Evolutionary conservation across 805 yeast species (phyloP).

Genomic region (Pichia pseudocactophila): DNA sequence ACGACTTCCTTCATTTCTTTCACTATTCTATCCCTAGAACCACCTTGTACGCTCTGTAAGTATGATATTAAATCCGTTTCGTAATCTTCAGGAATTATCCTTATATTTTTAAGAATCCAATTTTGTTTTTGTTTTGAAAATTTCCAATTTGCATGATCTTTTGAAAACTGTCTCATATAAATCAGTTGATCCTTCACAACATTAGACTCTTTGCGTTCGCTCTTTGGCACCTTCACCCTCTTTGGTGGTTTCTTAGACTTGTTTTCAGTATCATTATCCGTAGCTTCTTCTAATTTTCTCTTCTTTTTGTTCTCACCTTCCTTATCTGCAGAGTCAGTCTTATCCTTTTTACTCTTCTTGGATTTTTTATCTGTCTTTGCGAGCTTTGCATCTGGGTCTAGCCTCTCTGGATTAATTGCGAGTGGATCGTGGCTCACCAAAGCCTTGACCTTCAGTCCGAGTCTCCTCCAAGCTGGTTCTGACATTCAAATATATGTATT

Average conservation of each 20-base stretch:
- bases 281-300: constrained; percentile 32
- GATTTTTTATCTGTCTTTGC: background rate
- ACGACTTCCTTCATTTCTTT: constrained; percentile 40
- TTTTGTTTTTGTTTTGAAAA: constrained; percentile 82
- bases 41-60: constrained; percentile 59
- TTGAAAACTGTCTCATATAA: constrained; percentile 49
- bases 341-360: constrained; percentile 24
- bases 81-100: constrained; percentile 43
- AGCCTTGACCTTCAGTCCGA: constrained; percentile 57
- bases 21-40: constrained; percentile 49
- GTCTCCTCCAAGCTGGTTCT: constrained; percentile 78
- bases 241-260: constrained; percentile 49
- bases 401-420: constrained; percentile 24
- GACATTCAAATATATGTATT: background rate
- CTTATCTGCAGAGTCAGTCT: constrained; percentile 10
- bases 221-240: constrained; percentile 58
- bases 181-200: constrained; percentile 60
- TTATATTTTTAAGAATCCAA: constrained; percentile 65
- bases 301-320: constrained; percentile 8
- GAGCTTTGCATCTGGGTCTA: background rate
- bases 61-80: constrained; percentile 42
- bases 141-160: constrained; percentile 62
- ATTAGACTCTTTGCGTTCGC: constrained; percentile 59
- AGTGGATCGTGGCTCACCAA: constrained; percentile 38
- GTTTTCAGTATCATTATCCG: constrained; percentile 21